Evolutionary conservation across 306 rosid genomes (phyloP), one percentile per base, ranked within the genome.

Genomic region (Dryas alaskensis): DNA sequence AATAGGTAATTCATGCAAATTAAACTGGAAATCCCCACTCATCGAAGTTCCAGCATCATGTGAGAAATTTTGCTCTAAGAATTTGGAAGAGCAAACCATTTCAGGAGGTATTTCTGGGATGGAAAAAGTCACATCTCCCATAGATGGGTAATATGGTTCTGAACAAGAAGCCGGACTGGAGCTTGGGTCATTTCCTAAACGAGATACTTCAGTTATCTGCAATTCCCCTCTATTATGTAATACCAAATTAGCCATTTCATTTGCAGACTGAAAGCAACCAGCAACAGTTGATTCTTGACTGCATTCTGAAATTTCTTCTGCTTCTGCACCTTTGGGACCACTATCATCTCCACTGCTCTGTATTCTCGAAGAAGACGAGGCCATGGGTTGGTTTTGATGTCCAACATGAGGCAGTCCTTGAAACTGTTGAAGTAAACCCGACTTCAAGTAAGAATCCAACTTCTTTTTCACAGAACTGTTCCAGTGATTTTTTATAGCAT

Each of bases 401-500:
- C 86, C 85, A 65, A 81, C 86, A 69, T 76, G 86, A 62, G 91
- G 97, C 73, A 82, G 67, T 70, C 74, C 83, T 76, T 87, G 93
- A 54, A 76, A 81, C 86, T 84, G 93, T 69, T 82, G 52, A 42
- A 95, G 93, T 78, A 95, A 81, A 79, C 99, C 99, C 0, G 99
- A 90, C 11, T 95, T 90, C 84, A 92, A 85, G 88, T 95, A 95
- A 64, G 98, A 92, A 82, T 95, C 99, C 89, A 95, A 80, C 86
- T 95, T 95, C 84, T 95, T 95, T 76, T 90, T 95, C 12, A 95
- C 99, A 76, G 99, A 95, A 85, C 99, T 95, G 81, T 95, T 92
- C 99, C 99, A 95, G 78, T 95, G 99, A 70, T 95, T 95, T 88
- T 95, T 95, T 84, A 95, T 95, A 64, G 99, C 82, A 83, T 95